These are phyloP conservation scores for Babjeviella inositovora DNA, from an alignment of 805 yeast species.

Conservation along the genomic window DNA sequence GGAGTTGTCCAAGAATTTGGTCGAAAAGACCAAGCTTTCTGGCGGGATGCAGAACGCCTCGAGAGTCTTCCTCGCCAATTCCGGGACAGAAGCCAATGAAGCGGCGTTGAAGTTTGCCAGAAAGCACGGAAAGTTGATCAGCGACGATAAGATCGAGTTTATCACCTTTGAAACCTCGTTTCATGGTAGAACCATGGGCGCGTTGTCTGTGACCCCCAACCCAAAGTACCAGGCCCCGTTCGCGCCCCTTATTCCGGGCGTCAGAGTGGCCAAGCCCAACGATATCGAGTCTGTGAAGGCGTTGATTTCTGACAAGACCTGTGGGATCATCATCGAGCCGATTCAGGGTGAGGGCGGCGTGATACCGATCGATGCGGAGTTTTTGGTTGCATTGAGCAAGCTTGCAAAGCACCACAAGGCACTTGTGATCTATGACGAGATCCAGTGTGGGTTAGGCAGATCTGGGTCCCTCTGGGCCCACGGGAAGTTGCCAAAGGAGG, in stretches of 20 bases:
- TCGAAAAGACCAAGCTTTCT: constrained; percentile 45
- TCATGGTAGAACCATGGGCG: constrained; percentile 94
- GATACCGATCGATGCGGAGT: constrained; percentile 45
- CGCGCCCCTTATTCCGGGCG: constrained; percentile 84
- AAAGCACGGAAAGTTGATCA: constrained; percentile 50
- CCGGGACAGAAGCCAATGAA: constrained; percentile 45
- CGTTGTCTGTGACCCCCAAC: constrained; percentile 83
- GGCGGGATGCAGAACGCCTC: constrained; percentile 79
- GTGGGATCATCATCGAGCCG: constrained; percentile 93
- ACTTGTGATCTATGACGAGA: constrained; percentile 80
- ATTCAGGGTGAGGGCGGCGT: constrained; percentile 98
- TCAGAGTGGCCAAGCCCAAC: constrained; percentile 47
- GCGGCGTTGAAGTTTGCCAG: constrained; percentile 54
- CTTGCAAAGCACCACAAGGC: constrained; percentile 59
- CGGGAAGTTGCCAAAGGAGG: constrained; percentile 50
- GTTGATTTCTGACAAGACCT: constrained; percentile 45
- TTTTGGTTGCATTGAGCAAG: constrained; percentile 46
- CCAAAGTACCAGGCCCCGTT: constrained; percentile 88
- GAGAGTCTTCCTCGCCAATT: constrained; percentile 47
- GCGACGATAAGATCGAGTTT: constrained; percentile 50
- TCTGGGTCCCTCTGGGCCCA: constrained; percentile 94
- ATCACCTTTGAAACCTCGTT: constrained; percentile 82
- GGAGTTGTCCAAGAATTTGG: constrained; percentile 54
- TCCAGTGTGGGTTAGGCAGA: constrained; percentile 93
- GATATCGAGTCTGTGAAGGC: constrained; percentile 42